Evolutionary conservation across 2,329 filamentous ascomycete genomes (phyloP), one percentile per base, ranked within the genome.

Genomic region (Pseudogymnoascus sp.): DNA sequence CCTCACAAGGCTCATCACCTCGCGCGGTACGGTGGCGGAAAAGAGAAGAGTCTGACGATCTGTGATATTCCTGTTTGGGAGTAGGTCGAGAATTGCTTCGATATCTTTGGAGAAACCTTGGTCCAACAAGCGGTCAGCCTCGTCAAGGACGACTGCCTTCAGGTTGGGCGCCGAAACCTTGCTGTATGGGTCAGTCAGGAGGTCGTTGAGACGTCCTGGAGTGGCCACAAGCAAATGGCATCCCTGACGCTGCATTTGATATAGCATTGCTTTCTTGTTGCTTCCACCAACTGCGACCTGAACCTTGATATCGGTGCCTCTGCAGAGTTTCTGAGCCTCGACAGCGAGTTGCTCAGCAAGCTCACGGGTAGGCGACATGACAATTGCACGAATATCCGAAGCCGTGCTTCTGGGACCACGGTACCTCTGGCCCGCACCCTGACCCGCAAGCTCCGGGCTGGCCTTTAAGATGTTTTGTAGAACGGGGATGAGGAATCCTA

Each of bases 71-170:
- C 81, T 80, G 47, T 81, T 76, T 4, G 93, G 93, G 7, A 97
- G 80, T n/a, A 78, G 69, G 0, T 72, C 60, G 60, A 84, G 76
- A 62, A 93, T 90, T 1, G 81, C 74, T 31, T 81, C 74, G 61
- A 93, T 82, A 64, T 88, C 88, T 21, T 78, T 78, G 21, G 86
- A 80, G 70, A 93, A 93, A 1, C 90, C 95, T 79, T 95, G 92
- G 78, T 99, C 95, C 74, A 99, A 83, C 90, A 99, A 96, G 72
- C 95, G 90, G 77, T 99, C 95, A 69, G 95, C 95, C 81, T 99
- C 95, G 72, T 99, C 95, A 61, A 99, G 86, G 68, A 97, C 92
- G 62, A 99, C 81, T 69, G 95, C 95, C 72, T 90, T 90, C 79
- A 97, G 87, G 74, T 90, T 87, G 13, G 71, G 70, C 19, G 72